These are phyloP conservation scores for Phialophora verrucosa DNA, from an alignment of 2,329 filamentous ascomycete genomes.

Conservation along the genomic window DNA sequence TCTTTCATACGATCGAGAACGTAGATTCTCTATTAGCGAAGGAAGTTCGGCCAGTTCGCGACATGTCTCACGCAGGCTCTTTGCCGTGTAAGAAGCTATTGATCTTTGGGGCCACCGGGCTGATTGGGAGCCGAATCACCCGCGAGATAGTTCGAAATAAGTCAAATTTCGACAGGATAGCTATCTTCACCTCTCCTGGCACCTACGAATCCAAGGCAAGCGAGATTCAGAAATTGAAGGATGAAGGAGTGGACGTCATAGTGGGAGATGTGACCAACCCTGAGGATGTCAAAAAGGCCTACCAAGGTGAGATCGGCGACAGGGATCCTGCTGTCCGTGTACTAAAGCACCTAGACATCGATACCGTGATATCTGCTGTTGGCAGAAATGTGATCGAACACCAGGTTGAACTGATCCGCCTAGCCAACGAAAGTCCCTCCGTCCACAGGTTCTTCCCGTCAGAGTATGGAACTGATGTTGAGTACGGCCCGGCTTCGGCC, in stretches of 20 bases:
- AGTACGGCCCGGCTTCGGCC: constrained; percentile 62
- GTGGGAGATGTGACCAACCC: constrained; percentile 61
- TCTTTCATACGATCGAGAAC: background rate
- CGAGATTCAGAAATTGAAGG: constrained; percentile 54
- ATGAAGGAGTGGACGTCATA: constrained; percentile 59
- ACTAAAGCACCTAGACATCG: constrained; percentile 49
- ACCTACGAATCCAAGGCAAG: constrained; percentile 58
- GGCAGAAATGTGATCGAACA: constrained; percentile 65
- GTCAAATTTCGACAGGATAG: constrained; percentile 56
- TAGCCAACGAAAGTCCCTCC: constrained; percentile 59
- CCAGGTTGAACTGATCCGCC: constrained; percentile 65
- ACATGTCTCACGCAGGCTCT: background rate
- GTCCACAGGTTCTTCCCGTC: constrained; percentile 70
- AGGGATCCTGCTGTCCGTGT: background rate
- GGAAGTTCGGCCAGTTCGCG: background rate
- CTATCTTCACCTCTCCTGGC: constrained; percentile 62
- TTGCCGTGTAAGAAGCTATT: constrained; percentile 45
- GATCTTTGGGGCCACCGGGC: constrained; percentile 60
- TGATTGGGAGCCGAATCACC: constrained; percentile 59
- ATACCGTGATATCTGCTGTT: constrained; percentile 69
- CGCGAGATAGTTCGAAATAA: constrained; percentile 53
- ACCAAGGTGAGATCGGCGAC: constrained; percentile 48
- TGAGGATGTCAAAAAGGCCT: constrained; percentile 61
- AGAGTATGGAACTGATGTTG: constrained; percentile 70
- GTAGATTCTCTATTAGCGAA: background rate